A percentile compares a stretch with the other conserved stretches of the same genome.
Evolutionary conservation across 371 early-diverging fungal genomes (phyloP).

Genomic region (Dentiscutata heterogama): DNA sequence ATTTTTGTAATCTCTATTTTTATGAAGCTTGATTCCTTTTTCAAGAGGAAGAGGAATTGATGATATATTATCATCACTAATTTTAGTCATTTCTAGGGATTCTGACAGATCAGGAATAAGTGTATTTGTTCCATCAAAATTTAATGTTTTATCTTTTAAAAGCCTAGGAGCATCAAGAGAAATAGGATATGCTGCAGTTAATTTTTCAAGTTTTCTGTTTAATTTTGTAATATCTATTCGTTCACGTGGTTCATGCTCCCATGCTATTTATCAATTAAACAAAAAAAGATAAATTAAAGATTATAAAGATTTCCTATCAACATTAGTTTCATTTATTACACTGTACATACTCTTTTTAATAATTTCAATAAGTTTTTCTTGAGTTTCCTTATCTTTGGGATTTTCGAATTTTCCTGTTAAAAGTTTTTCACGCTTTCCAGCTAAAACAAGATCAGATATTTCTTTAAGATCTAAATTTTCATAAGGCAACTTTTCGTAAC

Average conservation of each 20-base stretch:
- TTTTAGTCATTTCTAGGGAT: neutral
- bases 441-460: slow-evolving; percentile 12
- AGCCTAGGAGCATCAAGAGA: neutral
- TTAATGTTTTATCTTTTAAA: neutral
- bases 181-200: neutral
- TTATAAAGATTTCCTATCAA: neutral
- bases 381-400: neutral
- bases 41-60: neutral
- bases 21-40: neutral
- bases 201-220: neutral
- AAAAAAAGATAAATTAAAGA: neutral
- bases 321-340: neutral
- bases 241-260: neutral
- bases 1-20: neutral
- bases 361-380: neutral
- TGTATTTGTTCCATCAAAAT: neutral
- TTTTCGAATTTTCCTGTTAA: neutral
- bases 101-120: neutral
- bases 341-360: neutral
- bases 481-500: slow-evolving; percentile 15
- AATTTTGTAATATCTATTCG: neutral
- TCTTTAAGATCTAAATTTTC: neutral
- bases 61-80: neutral
- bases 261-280: neutral
- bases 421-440: neutral